Base-by-base conservation (phyloP, 2,329 filamentous ascomycete genomes). In the Apiospora pterosperma region DNA sequence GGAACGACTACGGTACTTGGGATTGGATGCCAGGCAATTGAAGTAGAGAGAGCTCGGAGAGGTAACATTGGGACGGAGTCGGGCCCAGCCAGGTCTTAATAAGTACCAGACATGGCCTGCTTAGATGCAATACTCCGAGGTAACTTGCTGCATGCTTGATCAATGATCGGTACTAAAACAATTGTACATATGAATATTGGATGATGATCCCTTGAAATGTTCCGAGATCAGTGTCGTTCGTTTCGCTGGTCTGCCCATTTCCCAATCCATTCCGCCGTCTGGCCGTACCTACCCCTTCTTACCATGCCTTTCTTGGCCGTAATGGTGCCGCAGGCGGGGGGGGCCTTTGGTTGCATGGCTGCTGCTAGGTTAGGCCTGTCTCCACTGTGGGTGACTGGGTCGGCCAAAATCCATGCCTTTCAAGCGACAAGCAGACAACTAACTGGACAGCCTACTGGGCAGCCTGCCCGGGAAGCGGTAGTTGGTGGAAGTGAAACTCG, bases 291-390 rank as follows among this genome's bases (percentile, higher is more conserved):
- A 39, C 38, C 23, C 48, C 48, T 10, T n/a, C 31, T 28, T 55
- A 25, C 48, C 48, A 34, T 55, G 21, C 48, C 48, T 31, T 55
- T 25, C 59, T 61, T 61, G 59, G 59, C 59, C 3, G 59, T 41
- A 31, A 28, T 61, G 59, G 59, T 61, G 59, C 36, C 59, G 59
- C 59, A 41, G 59, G 23, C 36, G 58, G 58, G 21, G 59, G 36
- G 16, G 48, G 48, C 59, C 36, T 3, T 60, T 41, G 59, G 59
- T 61, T 28, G 36, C 36, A 61, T 36, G 34, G 59, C 36, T 61
- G 59, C 59, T 44, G 23, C 19, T 21, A 6, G 19, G 41, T n/a
- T n/a, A 11, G 21, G 34, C 16, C 41, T 44, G 59, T 28, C 59
- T 41, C 59, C 59, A 61, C 59, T 39, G 48, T 19, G 59, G 59